Conservation (phyloP, 768 basidiomycete genomes). For the Collybia sordida region DNA sequence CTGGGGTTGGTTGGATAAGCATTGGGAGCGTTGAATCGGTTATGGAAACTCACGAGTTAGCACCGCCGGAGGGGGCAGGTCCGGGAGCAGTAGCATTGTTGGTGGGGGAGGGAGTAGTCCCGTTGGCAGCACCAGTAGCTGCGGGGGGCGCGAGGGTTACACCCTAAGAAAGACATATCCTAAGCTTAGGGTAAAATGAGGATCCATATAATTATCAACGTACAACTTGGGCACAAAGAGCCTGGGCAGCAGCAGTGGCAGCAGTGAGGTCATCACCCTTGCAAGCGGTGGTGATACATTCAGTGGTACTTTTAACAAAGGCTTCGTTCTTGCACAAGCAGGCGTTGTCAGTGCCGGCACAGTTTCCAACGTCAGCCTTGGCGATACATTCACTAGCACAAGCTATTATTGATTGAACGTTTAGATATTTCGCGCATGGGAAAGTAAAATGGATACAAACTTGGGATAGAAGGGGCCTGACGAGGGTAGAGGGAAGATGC, state of each 20-base stretch:
- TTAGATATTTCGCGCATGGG: not conserved
- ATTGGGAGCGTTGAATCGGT: constrained; percentile 1
- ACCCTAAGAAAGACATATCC: constrained; percentile 34
- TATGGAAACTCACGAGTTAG: not conserved
- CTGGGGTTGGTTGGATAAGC: constrained; percentile 1
- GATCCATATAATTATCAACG: constrained; percentile 19
- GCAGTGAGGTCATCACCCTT: constrained; percentile 39
- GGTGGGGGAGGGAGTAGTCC: constrained; percentile 13
- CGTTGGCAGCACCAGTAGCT: constrained; percentile 13
- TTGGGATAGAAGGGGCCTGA: constrained; percentile 28
- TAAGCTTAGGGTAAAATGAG: not conserved
- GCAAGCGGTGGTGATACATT: constrained; percentile 52
- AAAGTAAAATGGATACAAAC: constrained; percentile 22
- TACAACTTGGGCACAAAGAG: constrained; percentile 50
- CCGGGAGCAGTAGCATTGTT: constrained; percentile 12
- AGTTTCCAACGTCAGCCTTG: constrained; percentile 41
- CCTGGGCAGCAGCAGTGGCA: constrained; percentile 41
- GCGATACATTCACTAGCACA: constrained; percentile 53
- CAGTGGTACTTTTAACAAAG: constrained; percentile 46
- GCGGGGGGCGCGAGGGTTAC: constrained; percentile 38
- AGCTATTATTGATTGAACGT: constrained; percentile 27
- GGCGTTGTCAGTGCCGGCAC: constrained; percentile 44
- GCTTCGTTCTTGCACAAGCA: constrained; percentile 56
- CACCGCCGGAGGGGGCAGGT: constrained; percentile 11
- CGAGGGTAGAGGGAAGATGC: constrained; percentile 33